Base-by-base conservation (phyloP, 208 protist genomes). In the Leishmania martiniquensis region DNA sequence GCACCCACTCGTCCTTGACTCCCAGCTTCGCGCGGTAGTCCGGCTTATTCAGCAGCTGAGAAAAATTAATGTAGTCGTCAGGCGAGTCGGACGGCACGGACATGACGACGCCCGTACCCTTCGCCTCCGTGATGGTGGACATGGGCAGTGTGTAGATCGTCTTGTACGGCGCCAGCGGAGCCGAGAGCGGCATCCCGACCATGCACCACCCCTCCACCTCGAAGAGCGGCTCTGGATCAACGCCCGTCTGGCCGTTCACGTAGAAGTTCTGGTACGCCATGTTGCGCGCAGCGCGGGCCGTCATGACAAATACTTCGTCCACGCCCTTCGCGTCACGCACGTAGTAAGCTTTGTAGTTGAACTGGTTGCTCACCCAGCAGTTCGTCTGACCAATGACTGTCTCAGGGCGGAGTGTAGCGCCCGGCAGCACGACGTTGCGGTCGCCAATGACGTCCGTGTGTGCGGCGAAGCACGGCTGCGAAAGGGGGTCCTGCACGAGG, bases 371-470 rank as follows among this genome's bases (percentile, higher is more conserved):
- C 22, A 99, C 88, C 99, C 99, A 99, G 92, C 98, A 99, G 89
- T 99, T 99, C 59, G 99, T 99, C 89, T 99, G 99, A 17, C 95
- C 95, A 83, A 96, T 96, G 94, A 99, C 99, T 44, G 99, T 99
- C 91, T 99, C 99, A 39, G 99, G 98, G 44, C 99, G 92, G 4
- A 99, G 94, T n/a, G 99, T 99, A 13, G 98, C 99, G 42, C 98
- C 96, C 10, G 98, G 95, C 10, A 99, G 85, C 81, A 97, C 98
- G n/a, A 99, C 94, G 34, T 68, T 51, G 63, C 91, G 87, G 72
- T 89, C 80, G 51, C 84, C 86, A 69, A 95, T 91, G 79, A 94
- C 62, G 39, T 91, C 84, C 74, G 80, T 89, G 77, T 95, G 91
- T 12, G 78, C 73, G 34, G 72, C 63, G 39, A 99, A 91, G 42